Conservation (phyloP, 805 yeast genomes). For the Dipodascopsis uninucleata region DNA sequence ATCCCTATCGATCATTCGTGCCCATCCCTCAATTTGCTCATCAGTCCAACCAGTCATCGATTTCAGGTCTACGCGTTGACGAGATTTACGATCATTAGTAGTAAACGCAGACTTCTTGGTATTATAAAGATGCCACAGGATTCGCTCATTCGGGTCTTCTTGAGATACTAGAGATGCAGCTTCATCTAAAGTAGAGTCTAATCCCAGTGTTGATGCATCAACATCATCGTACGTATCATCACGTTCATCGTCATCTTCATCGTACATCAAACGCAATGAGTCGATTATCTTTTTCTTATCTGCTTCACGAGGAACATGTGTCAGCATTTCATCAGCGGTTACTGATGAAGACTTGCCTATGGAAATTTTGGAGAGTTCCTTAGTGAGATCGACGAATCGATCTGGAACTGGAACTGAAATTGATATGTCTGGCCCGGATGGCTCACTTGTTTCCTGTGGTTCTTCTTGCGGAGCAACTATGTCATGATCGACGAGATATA, state of each 20-base stretch:
- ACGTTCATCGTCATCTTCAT: slow-evolving; percentile 29
- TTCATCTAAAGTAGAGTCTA: slow-evolving; percentile 15
- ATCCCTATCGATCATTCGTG: slow-evolving; percentile 62
- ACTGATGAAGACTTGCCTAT: slow-evolving; percentile 10
- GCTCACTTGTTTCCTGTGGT: background rate
- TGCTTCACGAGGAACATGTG: slow-evolving; percentile 1
- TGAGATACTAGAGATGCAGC: slow-evolving; percentile 35
- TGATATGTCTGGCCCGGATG: background rate
- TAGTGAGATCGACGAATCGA: background rate
- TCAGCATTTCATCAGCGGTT: slow-evolving; percentile 16
- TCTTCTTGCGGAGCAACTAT: too few relatives aligned
- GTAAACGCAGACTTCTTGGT: slow-evolving; percentile 49
- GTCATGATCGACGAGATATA: slow-evolving; percentile 13
- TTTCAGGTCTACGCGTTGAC: slow-evolving; percentile 29
- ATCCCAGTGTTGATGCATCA: slow-evolving; percentile 31
- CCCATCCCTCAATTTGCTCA: slow-evolving; percentile 95
- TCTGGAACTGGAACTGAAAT: background rate
- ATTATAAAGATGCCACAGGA: slow-evolving; percentile 54
- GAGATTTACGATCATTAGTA: slow-evolving; percentile 49
- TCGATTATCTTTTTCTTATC: slow-evolving; percentile 26
- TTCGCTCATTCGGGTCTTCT: slow-evolving; percentile 45
- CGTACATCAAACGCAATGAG: slow-evolving; percentile 21
- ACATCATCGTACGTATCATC: slow-evolving; percentile 36
- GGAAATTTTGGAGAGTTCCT: too few relatives aligned
- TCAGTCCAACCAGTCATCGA: slow-evolving; percentile 61